These are phyloP conservation scores for Entonaema liquescens DNA, from an alignment of 495 filamentous ascomycete genomes.

Conservation along the genomic window DNA sequence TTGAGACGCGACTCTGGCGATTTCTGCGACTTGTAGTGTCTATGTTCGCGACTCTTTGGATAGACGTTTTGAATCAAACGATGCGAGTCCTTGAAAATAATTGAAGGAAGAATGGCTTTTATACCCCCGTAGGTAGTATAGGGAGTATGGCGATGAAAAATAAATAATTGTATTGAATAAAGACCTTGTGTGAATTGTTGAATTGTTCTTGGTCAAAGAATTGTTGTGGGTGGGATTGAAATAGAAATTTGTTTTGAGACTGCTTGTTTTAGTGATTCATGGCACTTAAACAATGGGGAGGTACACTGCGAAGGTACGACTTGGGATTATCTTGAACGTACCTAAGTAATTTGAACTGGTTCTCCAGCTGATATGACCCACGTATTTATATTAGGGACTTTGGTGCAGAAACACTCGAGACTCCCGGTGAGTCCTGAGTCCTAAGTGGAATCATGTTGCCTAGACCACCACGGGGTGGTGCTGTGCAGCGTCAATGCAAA, in stretches of 20 bases:
- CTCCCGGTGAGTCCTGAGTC: not conserved
- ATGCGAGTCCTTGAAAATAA: not conserved
- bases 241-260: not conserved
- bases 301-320: not conserved
- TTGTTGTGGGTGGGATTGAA: no score
- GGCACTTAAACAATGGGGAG: not conserved
- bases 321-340: not conserved
- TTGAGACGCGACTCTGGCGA: no score
- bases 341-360: not conserved
- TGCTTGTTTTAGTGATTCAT: not conserved
- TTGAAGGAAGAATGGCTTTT: not conserved
- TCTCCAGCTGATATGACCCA: no score
- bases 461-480: not conserved
- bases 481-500: not conserved
- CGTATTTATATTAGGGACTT: no score
- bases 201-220: not conserved
- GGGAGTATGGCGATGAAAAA: not conserved
- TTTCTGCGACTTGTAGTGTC: no score
- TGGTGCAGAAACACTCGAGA: not conserved
- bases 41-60: not conserved
- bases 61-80: not conserved
- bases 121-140: not conserved
- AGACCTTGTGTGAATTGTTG: not conserved
- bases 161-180: not conserved
- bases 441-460: not conserved